A percentile compares a stretch with the other conserved stretches of the same genome.
These are phyloP conservation scores for Triglochin maritima DNA, from an alignment of 106 monocot genomes.

Conservation along the genomic window DNA sequence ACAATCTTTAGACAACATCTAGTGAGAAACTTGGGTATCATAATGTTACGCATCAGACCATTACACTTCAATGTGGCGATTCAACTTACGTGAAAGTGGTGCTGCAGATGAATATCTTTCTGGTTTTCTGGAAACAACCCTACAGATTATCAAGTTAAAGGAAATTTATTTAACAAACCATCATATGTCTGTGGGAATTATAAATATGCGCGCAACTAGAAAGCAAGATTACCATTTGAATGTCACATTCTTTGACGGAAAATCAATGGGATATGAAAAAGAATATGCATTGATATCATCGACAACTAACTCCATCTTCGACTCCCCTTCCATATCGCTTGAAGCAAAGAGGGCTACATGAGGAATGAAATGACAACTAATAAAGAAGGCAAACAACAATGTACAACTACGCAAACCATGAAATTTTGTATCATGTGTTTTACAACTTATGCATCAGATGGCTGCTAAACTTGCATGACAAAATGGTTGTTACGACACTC, in stretches of 20 bases:
- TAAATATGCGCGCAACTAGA: not conserved
- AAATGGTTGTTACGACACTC: too few relatives aligned
- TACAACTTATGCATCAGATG: not conserved
- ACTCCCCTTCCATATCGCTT: slow-evolving; percentile 42
- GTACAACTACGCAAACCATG: not conserved
- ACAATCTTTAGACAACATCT: not conserved
- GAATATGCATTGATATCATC: slow-evolving; percentile 96
- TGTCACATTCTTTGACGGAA: slow-evolving; percentile 50
- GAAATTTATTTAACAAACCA: not conserved
- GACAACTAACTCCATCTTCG: slow-evolving; percentile 49
- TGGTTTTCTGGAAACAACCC: slow-evolving; percentile 94
- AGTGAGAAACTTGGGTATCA: not conserved
- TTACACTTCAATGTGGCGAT: not conserved
- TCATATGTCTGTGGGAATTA: not conserved
- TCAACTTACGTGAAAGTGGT: slow-evolving; percentile 75
- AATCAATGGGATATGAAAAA: slow-evolving; percentile 58
- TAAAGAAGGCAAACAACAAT: not conserved
- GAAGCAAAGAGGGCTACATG: slow-evolving; percentile 39
- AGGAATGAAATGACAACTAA: not conserved
- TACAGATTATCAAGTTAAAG: slow-evolving; percentile 21
- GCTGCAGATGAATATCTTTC: slow-evolving; percentile 98
- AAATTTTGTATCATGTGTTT: not conserved
- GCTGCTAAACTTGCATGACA: not conserved
- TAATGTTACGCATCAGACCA: not conserved
- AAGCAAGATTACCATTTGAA: slow-evolving; percentile 68